A percentile compares a stretch with the other conserved stretches of the same genome.
Evolutionary conservation across 495 filamentous ascomycete species (phyloP).

Genomic region (Talaromyces nanjingensis): DNA sequence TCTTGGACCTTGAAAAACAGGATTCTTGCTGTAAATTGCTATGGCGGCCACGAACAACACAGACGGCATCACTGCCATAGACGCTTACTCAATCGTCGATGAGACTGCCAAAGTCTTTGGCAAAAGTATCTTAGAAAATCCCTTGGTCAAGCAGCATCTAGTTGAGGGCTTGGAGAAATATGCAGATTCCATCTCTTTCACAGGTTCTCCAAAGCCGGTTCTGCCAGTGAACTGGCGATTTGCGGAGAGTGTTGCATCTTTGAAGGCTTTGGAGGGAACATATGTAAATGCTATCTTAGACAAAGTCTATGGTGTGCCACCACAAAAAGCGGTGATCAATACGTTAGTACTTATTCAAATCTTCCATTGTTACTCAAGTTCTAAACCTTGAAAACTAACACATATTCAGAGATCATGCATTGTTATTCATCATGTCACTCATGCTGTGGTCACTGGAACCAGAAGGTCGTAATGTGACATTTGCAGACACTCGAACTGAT

Average conservation of each 20-base stretch:
- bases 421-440: conserved; percentile 21
- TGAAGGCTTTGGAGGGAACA: conserved; percentile 56
- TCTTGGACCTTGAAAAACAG: neutral
- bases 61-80: neutral
- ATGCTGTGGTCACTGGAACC: conserved; percentile 15
- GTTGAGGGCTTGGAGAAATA: conserved; percentile 1
- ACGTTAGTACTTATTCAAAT: neutral
- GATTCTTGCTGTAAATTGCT: neutral
- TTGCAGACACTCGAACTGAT: conserved; percentile 10
- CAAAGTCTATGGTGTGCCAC: conserved; percentile 27
- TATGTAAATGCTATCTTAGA: conserved; percentile 46
- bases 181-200: conserved; percentile 10
- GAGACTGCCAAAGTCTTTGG: neutral
- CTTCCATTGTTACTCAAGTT: neutral
- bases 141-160: neutral
- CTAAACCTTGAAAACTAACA: neutral
- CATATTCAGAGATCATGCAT: conserved; percentile 22
- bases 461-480: conserved; percentile 5
- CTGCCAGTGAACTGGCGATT: conserved; percentile 37
- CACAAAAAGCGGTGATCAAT: conserved; percentile 18
- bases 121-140: neutral
- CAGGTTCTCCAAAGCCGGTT: conserved; percentile 19
- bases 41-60: neutral
- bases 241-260: conserved; percentile 48
- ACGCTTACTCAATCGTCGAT: neutral